Base-by-base conservation (phyloP, 257 asterid genomes). In the Plantago major region DNA sequence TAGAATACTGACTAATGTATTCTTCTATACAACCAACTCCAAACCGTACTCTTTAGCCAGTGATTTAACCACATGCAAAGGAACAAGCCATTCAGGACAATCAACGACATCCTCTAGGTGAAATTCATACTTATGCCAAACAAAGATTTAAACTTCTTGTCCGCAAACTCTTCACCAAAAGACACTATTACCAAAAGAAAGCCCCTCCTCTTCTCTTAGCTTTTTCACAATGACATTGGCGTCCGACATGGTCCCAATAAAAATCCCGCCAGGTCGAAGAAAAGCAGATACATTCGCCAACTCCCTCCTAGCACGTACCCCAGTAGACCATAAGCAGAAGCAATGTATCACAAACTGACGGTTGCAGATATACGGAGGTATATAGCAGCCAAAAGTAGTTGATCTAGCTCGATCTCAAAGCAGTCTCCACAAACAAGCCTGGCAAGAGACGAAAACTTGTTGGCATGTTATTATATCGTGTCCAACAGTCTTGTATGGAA, bases 271-370 rank as follows among this genome's bases (percentile, higher is more conserved):
- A 3, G 97, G 97, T 16, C 97, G 95, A 63, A 93, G 95, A 72
- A 93, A 83, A 70, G 95, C 95, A 51, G 97, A 89, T 55, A 93
- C 85, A 76, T 93, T 89, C 51, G 97, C 92, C 77, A 93, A 81
- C 47, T 97, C 94, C 43, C 90, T 81, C 46, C 99, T 76, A 42
- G 99, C 99, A 72, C 95, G 96, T 57, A 89, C 96, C 85, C 89
- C 97, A 5, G 97, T 87, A 19, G 99, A 93, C 99, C 99, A 89
- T 11, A n/a, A n/a, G n/a, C n/a, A n/a, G n/a, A 97, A 92, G 73
- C 89, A 92, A 75, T 92, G 99, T 97, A 92, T 73, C 33, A 97
- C 99, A 79, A 92, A 89, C 97, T 92, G 99, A 74, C 97, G 89
- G 74, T 97, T 93, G 76, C 96, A 87, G 67, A 93, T 42, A 74